Evolutionary conservation across 73 alveolate genomes (phyloP).

Genomic region (Chromera velia): DNA sequence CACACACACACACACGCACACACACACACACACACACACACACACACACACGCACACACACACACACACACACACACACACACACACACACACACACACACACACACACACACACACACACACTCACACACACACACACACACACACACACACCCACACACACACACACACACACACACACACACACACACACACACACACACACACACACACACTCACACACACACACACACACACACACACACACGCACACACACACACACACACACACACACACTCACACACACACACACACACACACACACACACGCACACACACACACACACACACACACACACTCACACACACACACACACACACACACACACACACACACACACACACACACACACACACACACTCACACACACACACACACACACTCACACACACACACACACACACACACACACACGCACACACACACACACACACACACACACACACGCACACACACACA

Average conservation of each 20-base stretch:
- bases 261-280: conserved; percentile 24
- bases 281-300: conserved; percentile 16
- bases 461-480: conserved; percentile 5
- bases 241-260: conserved; percentile 24
- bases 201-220: conserved; percentile 24
- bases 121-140: conserved; percentile 18
- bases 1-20: conserved; percentile 3
- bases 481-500: conserved; percentile 2
- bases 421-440: background rate
- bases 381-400: background rate
- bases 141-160: too few relatives aligned
- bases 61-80: conserved; percentile 15
- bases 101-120: conserved; percentile 18
- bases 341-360: background rate
- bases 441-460: background rate
- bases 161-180: too few relatives aligned
- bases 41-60: conserved; percentile 13
- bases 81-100: conserved; percentile 20
- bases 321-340: background rate
- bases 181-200: conserved; percentile 24
- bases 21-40: conserved; percentile 9
- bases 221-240: conserved; percentile 21
- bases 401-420: background rate
- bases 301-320: background rate
- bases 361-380: conserved; percentile 1